Conservation (phyloP, 2,329 filamentous ascomycete species). For the Fusarium sp. region DNA sequence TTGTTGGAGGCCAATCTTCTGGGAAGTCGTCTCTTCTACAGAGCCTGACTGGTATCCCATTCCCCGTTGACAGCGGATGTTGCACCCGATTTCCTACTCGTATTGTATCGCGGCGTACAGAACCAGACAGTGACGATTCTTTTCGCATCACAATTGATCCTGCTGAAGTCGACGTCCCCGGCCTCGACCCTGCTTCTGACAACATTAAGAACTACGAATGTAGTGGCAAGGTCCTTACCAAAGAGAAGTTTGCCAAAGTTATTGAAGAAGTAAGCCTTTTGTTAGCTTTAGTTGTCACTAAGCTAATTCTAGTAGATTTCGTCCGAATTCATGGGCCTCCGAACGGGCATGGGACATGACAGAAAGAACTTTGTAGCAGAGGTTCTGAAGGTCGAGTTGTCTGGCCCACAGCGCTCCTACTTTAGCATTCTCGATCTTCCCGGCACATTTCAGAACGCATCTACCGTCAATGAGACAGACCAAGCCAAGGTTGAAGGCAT, state of each 20-base stretch:
- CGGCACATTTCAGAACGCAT: constrained; percentile 45
- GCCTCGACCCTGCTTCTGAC: constrained; percentile 34
- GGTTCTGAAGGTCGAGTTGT: constrained; percentile 53
- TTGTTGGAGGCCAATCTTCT: constrained; percentile 52
- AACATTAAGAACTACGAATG: constrained; percentile 39
- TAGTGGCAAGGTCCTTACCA: constrained; percentile 41
- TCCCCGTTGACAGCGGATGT: constrained; percentile 47
- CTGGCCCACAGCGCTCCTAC: constrained; percentile 50
- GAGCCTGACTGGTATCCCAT: constrained; percentile 53
- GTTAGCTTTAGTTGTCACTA: too few relatives aligned
- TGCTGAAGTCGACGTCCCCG: constrained; percentile 40
- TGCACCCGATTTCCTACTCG: constrained; percentile 55
- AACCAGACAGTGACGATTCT: constrained; percentile 42
- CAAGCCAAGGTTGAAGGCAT: constrained; percentile 47
- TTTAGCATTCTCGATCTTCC: constrained; percentile 55
- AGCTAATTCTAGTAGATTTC: constrained; percentile 40
- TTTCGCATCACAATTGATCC: constrained; percentile 49
- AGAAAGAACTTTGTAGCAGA: constrained; percentile 53
- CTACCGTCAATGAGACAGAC: constrained; percentile 47
- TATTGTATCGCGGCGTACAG: constrained; percentile 51
- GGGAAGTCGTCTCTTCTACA: constrained; percentile 54
- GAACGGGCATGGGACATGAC: constrained; percentile 26
- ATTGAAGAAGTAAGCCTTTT: constrained; percentile 46
- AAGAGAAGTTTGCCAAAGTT: constrained; percentile 46
- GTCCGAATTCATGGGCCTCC: constrained; percentile 48